Evolutionary conservation across 2,329 filamentous ascomycete genomes (phyloP), one percentile per base, ranked within the genome.

Genomic region (Monosporascus sp.): DNA sequence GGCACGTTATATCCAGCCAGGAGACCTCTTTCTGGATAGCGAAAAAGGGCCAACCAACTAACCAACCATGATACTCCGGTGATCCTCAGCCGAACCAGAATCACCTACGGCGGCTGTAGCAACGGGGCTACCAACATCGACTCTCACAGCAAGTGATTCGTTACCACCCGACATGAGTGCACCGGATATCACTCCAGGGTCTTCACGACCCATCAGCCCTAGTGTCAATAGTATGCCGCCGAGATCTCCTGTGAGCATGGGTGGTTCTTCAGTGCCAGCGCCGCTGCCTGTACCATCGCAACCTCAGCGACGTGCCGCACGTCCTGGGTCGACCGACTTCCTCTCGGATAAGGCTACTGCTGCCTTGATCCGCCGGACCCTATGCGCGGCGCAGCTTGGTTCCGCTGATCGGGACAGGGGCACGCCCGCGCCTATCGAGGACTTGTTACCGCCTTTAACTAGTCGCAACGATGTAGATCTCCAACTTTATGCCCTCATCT

Each of bases 391-490:
- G 61, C 79, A 85, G 52, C 74, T 78, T 47, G 68, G 11, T 24
- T 24, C 42, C 20, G 42, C 75, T 60, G 75, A 88, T 71, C 76
- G 86, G 61, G 81, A 80, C 45, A 71, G 71, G 53, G 72, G 72
- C 56, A 72, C 73, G 17, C 71, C 74, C n/a, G 70, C 73, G 31
- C 82, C 89, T 48, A 85, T 96, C 60, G 85, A 95, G 55, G 88
- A 92, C 61, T 76, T 96, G 44, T 76, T 99, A 46, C 94, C 93
- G 54, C 91, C 92, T 39, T 78, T 99, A 65, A 97, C 93, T 48
- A 96, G 91, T 74, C 91, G 90, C 49, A 96, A 96, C 69, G 90
- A 95, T 62, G 84, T 97, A 54, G 94, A 99, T 70, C 75, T 95
- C 52, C 89, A 99, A 72, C 80, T 99, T 5, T 99, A 97, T 68